A percentile compares a stretch with the other conserved stretches of the same genome.
Conservation (phyloP, 163 green algal genomes). For the Scenedesmus sp. region DNA sequence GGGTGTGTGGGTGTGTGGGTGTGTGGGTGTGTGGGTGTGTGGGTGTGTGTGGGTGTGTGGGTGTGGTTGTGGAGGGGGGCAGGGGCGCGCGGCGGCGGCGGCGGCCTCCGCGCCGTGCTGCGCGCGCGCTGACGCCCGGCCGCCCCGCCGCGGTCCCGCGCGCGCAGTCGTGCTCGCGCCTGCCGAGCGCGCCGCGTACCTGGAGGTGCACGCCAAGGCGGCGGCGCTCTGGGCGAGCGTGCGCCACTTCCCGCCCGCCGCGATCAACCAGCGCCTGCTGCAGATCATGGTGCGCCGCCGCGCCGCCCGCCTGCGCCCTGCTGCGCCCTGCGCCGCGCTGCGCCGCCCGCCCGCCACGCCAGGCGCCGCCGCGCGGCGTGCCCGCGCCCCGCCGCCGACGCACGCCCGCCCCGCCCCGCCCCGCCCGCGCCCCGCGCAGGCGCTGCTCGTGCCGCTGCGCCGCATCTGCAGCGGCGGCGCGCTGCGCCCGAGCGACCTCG, state of each 20-base stretch:
- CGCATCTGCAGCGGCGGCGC: slow-evolving; percentile 3
- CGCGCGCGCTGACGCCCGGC: no score
- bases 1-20: neutral
- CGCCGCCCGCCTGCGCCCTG: slow-evolving; percentile 47
- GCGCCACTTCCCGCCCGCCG: neutral
- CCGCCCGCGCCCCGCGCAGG: no score
- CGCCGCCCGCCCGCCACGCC: no score
- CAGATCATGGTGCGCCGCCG: slow-evolving; percentile 77
- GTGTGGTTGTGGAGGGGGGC: neutral
- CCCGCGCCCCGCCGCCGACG: no score
- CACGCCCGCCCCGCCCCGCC: no score
- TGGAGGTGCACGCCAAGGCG: slow-evolving; percentile 42
- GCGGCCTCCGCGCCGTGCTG: no score
- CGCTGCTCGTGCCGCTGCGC: slow-evolving; percentile 74
- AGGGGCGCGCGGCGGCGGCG: no score
- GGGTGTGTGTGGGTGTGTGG: neutral
- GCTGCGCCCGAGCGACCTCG: neutral
- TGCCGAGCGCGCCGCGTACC: slow-evolving; percentile 49
- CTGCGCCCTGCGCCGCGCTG: no score
- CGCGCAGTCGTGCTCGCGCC: slow-evolving; percentile 44
- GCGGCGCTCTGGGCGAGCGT: slow-evolving; percentile 5
- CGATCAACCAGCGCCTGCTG: slow-evolving; percentile 67
- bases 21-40: neutral
- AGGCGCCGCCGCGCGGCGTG: no score
- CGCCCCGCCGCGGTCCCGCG: neutral